Conservation (phyloP, 768 basidiomycete genomes). For the Inosperma sp. region DNA sequence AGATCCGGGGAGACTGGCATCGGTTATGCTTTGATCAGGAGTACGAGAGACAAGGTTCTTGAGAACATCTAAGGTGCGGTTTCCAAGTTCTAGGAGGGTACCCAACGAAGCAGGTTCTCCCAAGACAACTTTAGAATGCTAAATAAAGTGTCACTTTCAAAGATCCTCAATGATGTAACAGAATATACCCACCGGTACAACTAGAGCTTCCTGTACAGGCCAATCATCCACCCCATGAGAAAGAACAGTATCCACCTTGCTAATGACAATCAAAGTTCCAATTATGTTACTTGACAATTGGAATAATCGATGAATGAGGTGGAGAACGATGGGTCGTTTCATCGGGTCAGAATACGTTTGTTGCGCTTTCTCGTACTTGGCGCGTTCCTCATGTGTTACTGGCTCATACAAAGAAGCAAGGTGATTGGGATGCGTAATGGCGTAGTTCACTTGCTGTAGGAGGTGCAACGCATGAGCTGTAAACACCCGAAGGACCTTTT, state of each 20-base stretch:
- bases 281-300: conserved; percentile 66
- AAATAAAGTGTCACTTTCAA: conserved; percentile 6
- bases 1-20: conserved; percentile 25
- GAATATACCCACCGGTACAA: conserved; percentile 63
- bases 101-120: conserved; percentile 82
- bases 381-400: conserved; percentile 69
- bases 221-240: conserved; percentile 65
- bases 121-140: conserved; percentile 84
- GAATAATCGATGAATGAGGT: conserved; percentile 68
- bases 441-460: conserved; percentile 85
- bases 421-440: conserved; percentile 87
- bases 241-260: conserved; percentile 64
- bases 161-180: not conserved
- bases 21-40: conserved; percentile 48
- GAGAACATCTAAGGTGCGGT: conserved; percentile 70
- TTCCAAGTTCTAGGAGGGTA: conserved; percentile 81
- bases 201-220: conserved; percentile 60
- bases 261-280: conserved; percentile 64
- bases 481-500: conserved; percentile 65
- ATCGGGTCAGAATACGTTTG: conserved; percentile 51
- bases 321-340: conserved; percentile 67
- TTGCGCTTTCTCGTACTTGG: conserved; percentile 61
- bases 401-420: conserved; percentile 79
- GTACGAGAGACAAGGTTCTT: conserved; percentile 62
- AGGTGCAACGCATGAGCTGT: conserved; percentile 64